Evolutionary conservation across 2,329 filamentous ascomycete genomes (phyloP).

Genomic region (Paracorniculantispora psalliotae): DNA sequence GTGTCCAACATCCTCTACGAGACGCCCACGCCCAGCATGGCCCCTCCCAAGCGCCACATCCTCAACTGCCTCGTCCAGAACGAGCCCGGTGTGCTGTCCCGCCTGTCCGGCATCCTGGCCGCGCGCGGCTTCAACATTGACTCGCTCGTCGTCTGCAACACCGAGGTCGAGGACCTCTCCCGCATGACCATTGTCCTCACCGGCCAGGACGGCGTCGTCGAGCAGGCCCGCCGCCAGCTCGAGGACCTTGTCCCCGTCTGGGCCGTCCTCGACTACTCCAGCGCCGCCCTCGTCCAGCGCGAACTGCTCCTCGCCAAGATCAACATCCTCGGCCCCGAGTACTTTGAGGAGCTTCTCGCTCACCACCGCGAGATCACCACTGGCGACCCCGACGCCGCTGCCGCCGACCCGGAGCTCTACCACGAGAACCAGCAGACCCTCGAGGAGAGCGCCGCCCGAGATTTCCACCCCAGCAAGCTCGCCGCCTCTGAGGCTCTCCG

Average conservation of each 20-base stretch:
- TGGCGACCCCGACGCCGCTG: constrained; percentile 42
- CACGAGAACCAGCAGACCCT: constrained; percentile 33
- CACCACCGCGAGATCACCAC: constrained; percentile 86
- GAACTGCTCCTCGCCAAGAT: constrained; percentile 94
- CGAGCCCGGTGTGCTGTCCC: constrained; percentile 93
- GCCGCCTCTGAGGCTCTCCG: constrained; percentile 83
- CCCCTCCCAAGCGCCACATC: constrained; percentile 87
- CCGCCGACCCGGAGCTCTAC: constrained; percentile 30
- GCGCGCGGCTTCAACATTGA: constrained; percentile 99
- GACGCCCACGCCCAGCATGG: constrained; percentile 77
- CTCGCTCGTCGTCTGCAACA: constrained; percentile 94
- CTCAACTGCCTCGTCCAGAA: constrained; percentile 99
- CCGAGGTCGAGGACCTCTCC: constrained; percentile 91
- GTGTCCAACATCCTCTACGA: constrained; percentile 99
- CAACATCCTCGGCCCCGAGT: constrained; percentile 93
- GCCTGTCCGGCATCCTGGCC: constrained; percentile 92
- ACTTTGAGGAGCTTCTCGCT: constrained; percentile 92
- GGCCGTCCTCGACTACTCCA: constrained; percentile 96
- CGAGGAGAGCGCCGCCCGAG: constrained; percentile 44
- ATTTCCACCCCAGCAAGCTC: constrained; percentile 88
- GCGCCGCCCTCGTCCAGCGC: constrained; percentile 86
- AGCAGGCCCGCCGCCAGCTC: constrained; percentile 91
- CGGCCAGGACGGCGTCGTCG: constrained; percentile 93
- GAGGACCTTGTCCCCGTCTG: constrained; percentile 97
- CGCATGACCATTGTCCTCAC: constrained; percentile 98